phyloP scores from a whole-genome alignment of 1,284 basidiomycete species.

The Retiboletus flavoniger region DNA sequence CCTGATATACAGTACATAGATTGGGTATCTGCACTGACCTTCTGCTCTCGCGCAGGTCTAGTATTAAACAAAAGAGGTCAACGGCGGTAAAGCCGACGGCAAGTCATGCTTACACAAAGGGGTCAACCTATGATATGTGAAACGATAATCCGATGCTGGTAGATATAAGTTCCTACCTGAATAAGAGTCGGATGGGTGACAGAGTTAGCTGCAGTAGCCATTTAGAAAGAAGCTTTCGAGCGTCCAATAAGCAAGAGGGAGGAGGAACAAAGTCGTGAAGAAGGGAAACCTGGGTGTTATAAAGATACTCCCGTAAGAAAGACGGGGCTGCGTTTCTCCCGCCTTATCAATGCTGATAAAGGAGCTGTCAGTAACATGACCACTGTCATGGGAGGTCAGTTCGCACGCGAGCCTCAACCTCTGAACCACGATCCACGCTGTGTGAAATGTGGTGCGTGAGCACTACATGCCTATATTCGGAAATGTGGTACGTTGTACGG shows the following conservation, averaged over 20 bases:
- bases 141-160: not conserved
- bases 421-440: not conserved
- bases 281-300: conserved; percentile 5
- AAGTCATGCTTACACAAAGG: conserved; percentile 27
- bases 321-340: conserved; percentile 1
- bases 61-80: not conserved
- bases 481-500: not conserved
- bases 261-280: not conserved
- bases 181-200: conserved; percentile 54
- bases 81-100: not conserved
- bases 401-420: conserved; percentile 3
- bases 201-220: conserved; percentile 61
- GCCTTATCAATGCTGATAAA: conserved; percentile 14
- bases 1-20: not conserved
- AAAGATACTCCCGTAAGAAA: conserved; percentile 4
- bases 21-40: conserved; percentile 39
- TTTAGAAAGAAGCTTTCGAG: conserved; percentile 23
- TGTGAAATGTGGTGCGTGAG: not conserved
- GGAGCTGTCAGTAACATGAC: conserved; percentile 14
- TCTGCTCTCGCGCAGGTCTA: conserved; percentile 60
- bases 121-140: conserved; percentile 24
- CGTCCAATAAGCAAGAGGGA: not conserved
- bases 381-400: conserved; percentile 5
- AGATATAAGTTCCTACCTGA: conserved; percentile 13
- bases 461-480: not conserved